These are phyloP conservation scores for Jimgerdemannia lactiflua DNA, from an alignment of 192 early-diverging fungal species.

Conservation along the genomic window DNA sequence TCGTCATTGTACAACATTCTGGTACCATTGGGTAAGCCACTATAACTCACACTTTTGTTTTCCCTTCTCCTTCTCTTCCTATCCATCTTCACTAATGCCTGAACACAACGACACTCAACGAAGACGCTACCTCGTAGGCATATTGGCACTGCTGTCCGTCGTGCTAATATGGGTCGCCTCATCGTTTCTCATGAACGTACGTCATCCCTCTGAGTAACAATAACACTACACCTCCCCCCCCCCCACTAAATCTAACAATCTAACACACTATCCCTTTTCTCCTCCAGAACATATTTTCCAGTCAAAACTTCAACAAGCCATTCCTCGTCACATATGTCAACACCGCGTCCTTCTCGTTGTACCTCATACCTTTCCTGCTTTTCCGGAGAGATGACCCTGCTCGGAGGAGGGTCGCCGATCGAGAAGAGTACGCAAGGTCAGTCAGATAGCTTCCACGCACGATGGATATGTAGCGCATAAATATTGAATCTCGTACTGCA, in stretches of 20 bases:
- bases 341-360: conserved; percentile 73
- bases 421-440: too few species aligned
- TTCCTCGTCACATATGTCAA: conserved; percentile 80
- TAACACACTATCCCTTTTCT: background rate
- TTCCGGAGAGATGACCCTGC: too few species aligned
- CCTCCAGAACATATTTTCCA: conserved; percentile 61
- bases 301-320: conserved; percentile 67
- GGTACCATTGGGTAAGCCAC: too few species aligned
- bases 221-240: background rate
- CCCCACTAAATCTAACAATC: conserved; percentile 4
- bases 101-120: conserved; percentile 4
- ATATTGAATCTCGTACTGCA: too few species aligned
- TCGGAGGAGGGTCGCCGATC: too few species aligned
- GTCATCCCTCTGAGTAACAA: conserved; percentile 6
- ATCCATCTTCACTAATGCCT: conserved; percentile 7
- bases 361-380: conserved; percentile 48
- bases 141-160: conserved; percentile 62
- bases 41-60: too few species aligned
- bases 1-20: too few species aligned
- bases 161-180: conserved; percentile 79
- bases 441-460: too few species aligned
- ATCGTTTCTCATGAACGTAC: conserved; percentile 74
- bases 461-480: too few species aligned
- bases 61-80: too few species aligned
- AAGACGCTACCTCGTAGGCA: conserved; percentile 57